Evolutionary conservation across 768 basidiomycete genomes (phyloP), one percentile per base, ranked within the genome.

Genomic region (Panellus pusillus): DNA sequence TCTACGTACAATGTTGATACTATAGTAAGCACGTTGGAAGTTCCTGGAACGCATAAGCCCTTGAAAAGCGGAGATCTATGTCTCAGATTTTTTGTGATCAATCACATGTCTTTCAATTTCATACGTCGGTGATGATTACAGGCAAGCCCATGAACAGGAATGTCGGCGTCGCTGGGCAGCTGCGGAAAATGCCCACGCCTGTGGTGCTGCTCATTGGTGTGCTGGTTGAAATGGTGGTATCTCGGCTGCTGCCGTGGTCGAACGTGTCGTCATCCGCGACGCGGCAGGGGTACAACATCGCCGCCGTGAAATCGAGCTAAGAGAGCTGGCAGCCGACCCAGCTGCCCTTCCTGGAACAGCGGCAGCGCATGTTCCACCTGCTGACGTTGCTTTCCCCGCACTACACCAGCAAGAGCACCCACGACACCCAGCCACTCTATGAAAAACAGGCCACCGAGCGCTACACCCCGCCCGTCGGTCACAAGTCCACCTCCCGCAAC

Each of bases 331-430:
- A 87, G 52, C 80, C 82, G 14, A 77, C 91, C 41, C 79, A 83
- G 27, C 76, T 90, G 1, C 96, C 96, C 1, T 91, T 89, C 0
- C 68, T 87, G 11, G 85, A 88, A 39, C 93, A 98, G 70, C 87
- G 97, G 14, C 77, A 78, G 24, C 87, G 94, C 19, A 84, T 98
- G 12, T 80, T 98, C 35, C 85, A 93, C 51, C 80, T 98, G 47
- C 79, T 99, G 51, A 89, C 89, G 29, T 87, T 88, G 4, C 81
- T 99, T 41, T 85, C 93, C 0, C 85, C 93, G 1, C 93, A 97
- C 66, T 88, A 98, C 68, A 98, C 97, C 17, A 87, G 86, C 52
- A 87, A 95, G 71, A 98, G 95, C 72, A 92, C 91, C 7, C 83
- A 90, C 47, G 78, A 80, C 62, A 78, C 91, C 5, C 96, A 98